Conservation (phyloP, 345 rosid genomes). For the Brassica juncea region DNA sequence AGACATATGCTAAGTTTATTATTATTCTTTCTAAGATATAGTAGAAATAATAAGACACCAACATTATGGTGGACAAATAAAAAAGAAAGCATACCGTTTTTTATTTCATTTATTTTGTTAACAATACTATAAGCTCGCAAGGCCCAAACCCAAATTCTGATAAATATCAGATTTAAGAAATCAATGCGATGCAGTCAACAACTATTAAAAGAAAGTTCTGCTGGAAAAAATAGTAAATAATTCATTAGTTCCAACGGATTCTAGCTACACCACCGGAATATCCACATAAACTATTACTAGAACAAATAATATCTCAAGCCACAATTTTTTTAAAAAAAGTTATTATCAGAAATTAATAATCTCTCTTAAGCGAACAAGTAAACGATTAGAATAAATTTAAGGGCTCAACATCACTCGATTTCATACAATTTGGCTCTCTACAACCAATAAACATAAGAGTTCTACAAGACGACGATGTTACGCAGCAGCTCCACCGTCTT, state of each 20-base stretch:
- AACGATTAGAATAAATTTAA: slow-evolving; percentile 16
- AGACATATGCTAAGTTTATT: slow-evolving; percentile 19
- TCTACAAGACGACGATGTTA: slow-evolving; percentile 9
- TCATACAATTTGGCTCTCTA: slow-evolving; percentile 5
- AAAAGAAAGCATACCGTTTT: background rate
- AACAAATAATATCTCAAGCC: slow-evolving; percentile 4
- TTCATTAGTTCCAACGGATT: slow-evolving; percentile 17
- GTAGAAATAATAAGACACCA: background rate
- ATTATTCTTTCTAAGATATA: background rate
- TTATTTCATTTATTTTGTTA: background rate
- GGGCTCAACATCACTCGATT: background rate
- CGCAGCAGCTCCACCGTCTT: slow-evolving; percentile 30
- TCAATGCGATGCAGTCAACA: background rate
- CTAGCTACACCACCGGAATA: slow-evolving; percentile 25
- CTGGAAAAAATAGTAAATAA: background rate
- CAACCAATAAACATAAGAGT: slow-evolving; percentile 16
- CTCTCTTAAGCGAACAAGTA: slow-evolving; percentile 23
- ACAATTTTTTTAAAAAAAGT: background rate
- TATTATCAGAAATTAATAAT: background rate
- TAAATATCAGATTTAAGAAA: background rate
- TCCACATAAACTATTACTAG: slow-evolving; percentile 30
- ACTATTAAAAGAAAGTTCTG: background rate
- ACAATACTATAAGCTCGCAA: background rate
- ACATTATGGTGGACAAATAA: background rate
- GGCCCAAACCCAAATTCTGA: background rate